phyloP scores from a whole-genome alignment of 1,284 basidiomycete species.

The Hymenochaete sp. region DNA sequence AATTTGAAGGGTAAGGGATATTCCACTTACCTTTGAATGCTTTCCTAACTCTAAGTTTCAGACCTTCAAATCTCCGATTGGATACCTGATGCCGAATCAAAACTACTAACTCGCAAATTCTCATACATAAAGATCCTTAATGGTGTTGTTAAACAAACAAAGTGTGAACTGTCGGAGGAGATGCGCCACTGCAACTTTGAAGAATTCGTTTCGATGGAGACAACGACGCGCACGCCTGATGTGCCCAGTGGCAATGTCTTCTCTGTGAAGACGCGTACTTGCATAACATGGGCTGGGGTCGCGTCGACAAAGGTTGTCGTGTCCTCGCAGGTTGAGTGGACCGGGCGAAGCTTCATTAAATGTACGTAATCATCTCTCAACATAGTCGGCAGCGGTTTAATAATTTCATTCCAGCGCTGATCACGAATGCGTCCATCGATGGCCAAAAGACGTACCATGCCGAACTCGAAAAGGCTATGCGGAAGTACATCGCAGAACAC shows the following conservation, averaged over 20 bases:
- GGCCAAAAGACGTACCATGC: constrained; percentile 87
- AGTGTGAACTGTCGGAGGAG: constrained; percentile 89
- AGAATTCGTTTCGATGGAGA: constrained; percentile 74
- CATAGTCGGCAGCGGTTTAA: not conserved
- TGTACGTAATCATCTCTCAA: constrained; percentile 38
- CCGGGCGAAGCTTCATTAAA: constrained; percentile 92
- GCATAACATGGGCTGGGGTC: constrained; percentile 86
- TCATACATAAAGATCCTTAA: constrained; percentile 94
- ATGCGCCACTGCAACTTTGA: constrained; percentile 78
- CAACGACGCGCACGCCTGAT: constrained; percentile 90
- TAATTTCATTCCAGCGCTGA: constrained; percentile 58
- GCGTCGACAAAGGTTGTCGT: constrained; percentile 76
- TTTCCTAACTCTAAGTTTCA: constrained; percentile 26
- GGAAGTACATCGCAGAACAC: constrained; percentile 82
- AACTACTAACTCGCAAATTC: constrained; percentile 76
- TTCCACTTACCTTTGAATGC: not conserved
- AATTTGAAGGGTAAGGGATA: constrained; percentile 71
- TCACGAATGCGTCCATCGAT: constrained; percentile 88
- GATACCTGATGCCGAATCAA: constrained; percentile 56
- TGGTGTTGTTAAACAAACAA: constrained; percentile 84
- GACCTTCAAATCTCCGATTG: constrained; percentile 92
- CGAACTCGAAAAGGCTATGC: constrained; percentile 81
- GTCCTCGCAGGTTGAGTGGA: constrained; percentile 93
- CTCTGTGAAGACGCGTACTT: constrained; percentile 88
- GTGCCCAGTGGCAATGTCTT: constrained; percentile 92